phyloP scores from a whole-genome alignment of 2,329 filamentous ascomycete species.

The Exophiala mesophila region DNA sequence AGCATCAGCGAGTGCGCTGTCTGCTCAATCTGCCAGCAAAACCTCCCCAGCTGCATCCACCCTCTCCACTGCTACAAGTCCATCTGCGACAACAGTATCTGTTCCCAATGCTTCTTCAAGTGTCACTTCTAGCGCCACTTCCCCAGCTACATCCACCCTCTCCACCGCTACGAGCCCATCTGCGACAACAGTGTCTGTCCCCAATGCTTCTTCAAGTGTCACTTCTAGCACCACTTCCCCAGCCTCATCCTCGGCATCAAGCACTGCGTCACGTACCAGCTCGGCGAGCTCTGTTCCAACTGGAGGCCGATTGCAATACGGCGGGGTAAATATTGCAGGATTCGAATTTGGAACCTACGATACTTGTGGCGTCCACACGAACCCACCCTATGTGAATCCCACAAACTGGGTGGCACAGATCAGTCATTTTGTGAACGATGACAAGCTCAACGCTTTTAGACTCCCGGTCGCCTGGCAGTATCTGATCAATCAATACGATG shows the following conservation, averaged over 20 bases:
- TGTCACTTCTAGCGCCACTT: not conserved
- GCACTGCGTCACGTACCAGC: not conserved
- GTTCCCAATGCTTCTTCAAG: slow-evolving; percentile 1
- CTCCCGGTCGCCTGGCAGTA: slow-evolving; percentile 58
- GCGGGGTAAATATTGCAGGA: slow-evolving; percentile 44
- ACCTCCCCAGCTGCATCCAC: not conserved
- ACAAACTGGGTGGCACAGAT: slow-evolving; percentile 48
- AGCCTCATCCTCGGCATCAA: not conserved
- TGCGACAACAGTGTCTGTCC: not conserved
- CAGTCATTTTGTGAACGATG: slow-evolving; percentile 52
- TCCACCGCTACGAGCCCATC: not conserved
- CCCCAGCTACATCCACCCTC: not conserved
- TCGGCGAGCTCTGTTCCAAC: not conserved
- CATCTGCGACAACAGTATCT: not conserved
- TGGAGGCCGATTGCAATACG: slow-evolving; percentile 5
- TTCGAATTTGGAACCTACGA: slow-evolving; percentile 45
- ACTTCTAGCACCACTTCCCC: not conserved
- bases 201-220: slow-evolving; percentile 1
- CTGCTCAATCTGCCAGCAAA: not conserved
- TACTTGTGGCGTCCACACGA: slow-evolving; percentile 6
- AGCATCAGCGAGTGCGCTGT: slow-evolving; percentile 2
- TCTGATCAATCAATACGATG: slow-evolving; percentile 51
- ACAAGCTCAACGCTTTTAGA: slow-evolving; percentile 54
- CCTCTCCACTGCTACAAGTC: not conserved
- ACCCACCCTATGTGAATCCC: slow-evolving; percentile 4